Evolutionary conservation across 345 rosid species (phyloP), one percentile per base, ranked within the genome.

Genomic region (Citrus maxima): DNA sequence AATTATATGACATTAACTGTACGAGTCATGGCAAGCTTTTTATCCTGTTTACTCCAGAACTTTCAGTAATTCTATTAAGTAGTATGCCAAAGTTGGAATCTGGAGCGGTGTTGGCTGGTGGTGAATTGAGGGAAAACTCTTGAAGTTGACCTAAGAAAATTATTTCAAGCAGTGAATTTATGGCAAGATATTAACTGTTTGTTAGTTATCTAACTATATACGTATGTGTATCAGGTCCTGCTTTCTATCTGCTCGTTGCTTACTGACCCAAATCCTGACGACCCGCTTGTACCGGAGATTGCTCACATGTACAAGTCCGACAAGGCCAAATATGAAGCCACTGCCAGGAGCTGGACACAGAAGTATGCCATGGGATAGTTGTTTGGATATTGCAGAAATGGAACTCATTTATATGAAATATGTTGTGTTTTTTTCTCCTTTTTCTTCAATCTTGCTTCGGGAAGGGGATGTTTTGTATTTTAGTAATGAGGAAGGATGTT

Each of bases 281-380:
- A 86, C 66, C 88, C 88, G 22, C 85, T 86, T 64, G 88, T 83
- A 22, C 88, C 83, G 0, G 84, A 86, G 80, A 81, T 86, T n/a
- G 88, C 88, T 22, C 88, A 86, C 68, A 86, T 81, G 88, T 86
- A 81, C 40, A 86, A 86, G 83, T 67, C 86, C 1, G 88, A 86
- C 67, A 79, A 81, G 27, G 70, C 80, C 37, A 86, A 83, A 73
- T 83, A 86, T 28, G 86, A 86, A 76, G 34, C 88, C 22, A 86
- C 82, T 22, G 86, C 86, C 25, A 82, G 88, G 34, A 83, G 88
- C 81, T 83, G 88, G 88, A 79, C 88, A 7, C 88, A 83, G 80
- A 86, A 81, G 80, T 86, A 83, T 83, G 84, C 86, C 63, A 86
- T 86, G 86, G 88, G 86, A 4, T 85, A 80, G 51, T 28, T 38